Evolutionary conservation across 2,329 filamentous ascomycete species (phyloP).

Genomic region (Talaromyces sp.): DNA sequence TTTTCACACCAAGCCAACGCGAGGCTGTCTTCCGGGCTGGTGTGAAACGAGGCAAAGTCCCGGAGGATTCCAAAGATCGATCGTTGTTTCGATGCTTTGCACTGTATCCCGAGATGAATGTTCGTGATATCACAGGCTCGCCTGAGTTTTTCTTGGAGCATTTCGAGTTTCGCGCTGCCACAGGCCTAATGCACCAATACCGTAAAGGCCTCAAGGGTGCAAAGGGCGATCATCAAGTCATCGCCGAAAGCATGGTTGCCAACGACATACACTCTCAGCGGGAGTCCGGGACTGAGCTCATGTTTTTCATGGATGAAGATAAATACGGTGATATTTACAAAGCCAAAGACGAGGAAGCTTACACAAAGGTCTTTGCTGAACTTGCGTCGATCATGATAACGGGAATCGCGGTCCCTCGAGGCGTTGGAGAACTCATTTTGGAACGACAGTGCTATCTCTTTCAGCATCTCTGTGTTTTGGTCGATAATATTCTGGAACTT

Average conservation of each 20-base stretch:
- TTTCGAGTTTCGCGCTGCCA: slow-evolving; percentile 2
- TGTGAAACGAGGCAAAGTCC: neutral
- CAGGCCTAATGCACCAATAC: neutral
- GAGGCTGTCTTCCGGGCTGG: neutral
- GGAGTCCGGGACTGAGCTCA: neutral
- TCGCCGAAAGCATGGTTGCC: neutral
- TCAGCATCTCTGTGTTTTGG: slow-evolving; percentile 42
- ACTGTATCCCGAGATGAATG: slow-evolving; percentile 1
- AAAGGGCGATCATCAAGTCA: neutral
- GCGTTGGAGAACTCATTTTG: slow-evolving; percentile 36
- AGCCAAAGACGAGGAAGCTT: neutral
- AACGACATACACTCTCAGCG: neutral
- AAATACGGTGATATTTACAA: neutral
- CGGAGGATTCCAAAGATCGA: neutral
- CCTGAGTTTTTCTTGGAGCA: slow-evolving; percentile 4
- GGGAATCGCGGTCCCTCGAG: slow-evolving; percentile 25
- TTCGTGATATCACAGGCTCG: neutral
- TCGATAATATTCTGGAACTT: slow-evolving; percentile 46
- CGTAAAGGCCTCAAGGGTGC: neutral
- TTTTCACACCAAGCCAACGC: neutral
- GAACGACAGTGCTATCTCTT: slow-evolving; percentile 41
- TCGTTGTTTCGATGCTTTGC: neutral
- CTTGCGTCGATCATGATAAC: neutral
- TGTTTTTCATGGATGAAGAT: slow-evolving; percentile 2
- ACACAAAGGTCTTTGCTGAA: neutral